A percentile compares a stretch with the other conserved stretches of the same genome.
phyloP scores from a whole-genome alignment of 139 green algal genomes.

The Limnomonas spitsbergensis region DNA sequence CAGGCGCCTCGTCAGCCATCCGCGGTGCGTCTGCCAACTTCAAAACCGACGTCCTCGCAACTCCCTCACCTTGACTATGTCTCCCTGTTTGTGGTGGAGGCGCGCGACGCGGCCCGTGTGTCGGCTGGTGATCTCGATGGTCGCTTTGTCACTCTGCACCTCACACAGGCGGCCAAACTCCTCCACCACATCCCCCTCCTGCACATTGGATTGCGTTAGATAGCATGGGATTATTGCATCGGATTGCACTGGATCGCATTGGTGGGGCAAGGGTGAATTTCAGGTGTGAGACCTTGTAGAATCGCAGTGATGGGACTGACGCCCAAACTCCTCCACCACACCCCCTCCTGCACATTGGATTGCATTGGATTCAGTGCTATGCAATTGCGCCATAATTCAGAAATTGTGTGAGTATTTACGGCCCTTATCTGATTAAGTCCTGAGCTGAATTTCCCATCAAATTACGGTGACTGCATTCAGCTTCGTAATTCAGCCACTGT shows the following conservation, averaged over 20 bases:
- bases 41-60: not conserved
- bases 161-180: conserved; percentile 80
- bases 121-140: conserved; percentile 87
- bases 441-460: too few relatives aligned
- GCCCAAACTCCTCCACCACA: too few relatives aligned
- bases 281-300: not conserved
- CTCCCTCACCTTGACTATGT: conserved; percentile 66
- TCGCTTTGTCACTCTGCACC: conserved; percentile 85
- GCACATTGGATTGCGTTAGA: conserved; percentile 16
- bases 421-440: too few relatives aligned
- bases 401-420: too few relatives aligned
- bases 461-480: too few relatives aligned
- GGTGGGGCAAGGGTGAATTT: conserved; percentile 55
- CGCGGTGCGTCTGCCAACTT: too few relatives aligned
- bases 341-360: too few relatives aligned
- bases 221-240: conserved; percentile 79
- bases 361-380: too few relatives aligned
- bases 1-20: not conserved
- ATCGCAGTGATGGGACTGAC: too few relatives aligned
- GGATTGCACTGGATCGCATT: conserved; percentile 91
- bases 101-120: conserved; percentile 60
- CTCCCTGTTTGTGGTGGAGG: conserved; percentile 59
- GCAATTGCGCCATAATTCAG: too few relatives aligned
- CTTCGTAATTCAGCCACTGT: too few relatives aligned
- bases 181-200: conserved; percentile 66